Percentiles rank a stretch among this genome's conserved stretches.
Evolutionary conservation across 179 eudicot genomes (phyloP).

Genomic region (Spergularia azorica): DNA sequence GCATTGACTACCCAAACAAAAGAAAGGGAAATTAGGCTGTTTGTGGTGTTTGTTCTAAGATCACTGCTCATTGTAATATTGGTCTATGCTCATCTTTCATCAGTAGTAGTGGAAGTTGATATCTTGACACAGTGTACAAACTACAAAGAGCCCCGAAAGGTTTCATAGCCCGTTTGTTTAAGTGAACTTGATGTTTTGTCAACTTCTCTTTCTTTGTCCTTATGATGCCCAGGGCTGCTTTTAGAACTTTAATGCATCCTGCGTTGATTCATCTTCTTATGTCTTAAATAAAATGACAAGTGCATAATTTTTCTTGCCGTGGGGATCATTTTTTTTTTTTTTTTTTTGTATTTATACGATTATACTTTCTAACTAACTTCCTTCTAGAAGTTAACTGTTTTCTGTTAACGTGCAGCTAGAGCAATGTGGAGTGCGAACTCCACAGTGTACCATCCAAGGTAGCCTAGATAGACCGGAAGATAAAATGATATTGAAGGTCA

Average conservation of each 20-base stretch:
- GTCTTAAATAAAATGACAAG: neutral
- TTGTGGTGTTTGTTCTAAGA: neutral
- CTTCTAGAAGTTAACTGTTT: constrained; percentile 10
- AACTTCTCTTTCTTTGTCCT: neutral
- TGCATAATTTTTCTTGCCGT: neutral
- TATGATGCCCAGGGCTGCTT: neutral
- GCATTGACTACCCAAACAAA: neutral
- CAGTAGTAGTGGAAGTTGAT: neutral
- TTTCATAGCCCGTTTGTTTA: neutral
- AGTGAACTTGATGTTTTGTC: neutral
- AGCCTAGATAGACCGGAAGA: constrained; percentile 71
- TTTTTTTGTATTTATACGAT: neutral
- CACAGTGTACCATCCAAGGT: constrained; percentile 92
- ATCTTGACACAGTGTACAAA: neutral
- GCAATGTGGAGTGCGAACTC: constrained; percentile 78
- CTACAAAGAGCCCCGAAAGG: neutral
- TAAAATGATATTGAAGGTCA: constrained; percentile 51
- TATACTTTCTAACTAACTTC: neutral
- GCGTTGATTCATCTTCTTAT: neutral
- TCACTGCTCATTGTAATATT: neutral
- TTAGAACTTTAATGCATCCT: too few relatives aligned
- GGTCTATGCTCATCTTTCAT: neutral
- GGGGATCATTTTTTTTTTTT: neutral
- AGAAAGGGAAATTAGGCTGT: neutral
- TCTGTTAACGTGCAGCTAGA: constrained; percentile 51